Conservation (phyloP, 2,329 filamentous ascomycete species). For the Paradendryphiella salina region DNA sequence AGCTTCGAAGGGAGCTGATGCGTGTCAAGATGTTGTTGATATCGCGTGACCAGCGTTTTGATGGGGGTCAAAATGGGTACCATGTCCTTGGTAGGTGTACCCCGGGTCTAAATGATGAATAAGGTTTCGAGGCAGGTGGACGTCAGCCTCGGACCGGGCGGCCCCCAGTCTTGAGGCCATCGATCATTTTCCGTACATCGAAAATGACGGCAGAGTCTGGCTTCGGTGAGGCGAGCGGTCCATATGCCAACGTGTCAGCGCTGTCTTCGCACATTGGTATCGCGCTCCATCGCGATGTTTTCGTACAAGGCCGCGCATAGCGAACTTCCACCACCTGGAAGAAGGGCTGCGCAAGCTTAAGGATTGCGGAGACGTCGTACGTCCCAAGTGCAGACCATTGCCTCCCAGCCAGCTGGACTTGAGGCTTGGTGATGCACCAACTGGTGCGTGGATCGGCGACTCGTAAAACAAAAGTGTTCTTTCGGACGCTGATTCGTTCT, state of each 20-base stretch:
- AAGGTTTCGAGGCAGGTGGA: slow-evolving; percentile 27
- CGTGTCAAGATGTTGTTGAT: neutral
- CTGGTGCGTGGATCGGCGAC: slow-evolving; percentile 34
- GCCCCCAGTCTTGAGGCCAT: slow-evolving; percentile 40
- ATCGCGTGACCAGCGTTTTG: slow-evolving; percentile 3
- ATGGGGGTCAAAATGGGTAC: slow-evolving; percentile 8
- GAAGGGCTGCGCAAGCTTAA: slow-evolving; percentile 16
- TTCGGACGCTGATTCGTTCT: slow-evolving; percentile 33
- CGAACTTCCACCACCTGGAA: slow-evolving; percentile 20
- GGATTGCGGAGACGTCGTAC: slow-evolving; percentile 12
- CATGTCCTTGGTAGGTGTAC: slow-evolving; percentile 4
- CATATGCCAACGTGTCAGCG: slow-evolving; percentile 28
- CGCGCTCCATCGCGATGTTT: slow-evolving; percentile 13
- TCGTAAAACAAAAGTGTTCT: slow-evolving; percentile 35
- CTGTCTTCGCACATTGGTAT: slow-evolving; percentile 20
- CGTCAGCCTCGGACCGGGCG: slow-evolving; percentile 37
- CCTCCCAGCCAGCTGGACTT: slow-evolving; percentile 20
- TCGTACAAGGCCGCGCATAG: slow-evolving; percentile 10
- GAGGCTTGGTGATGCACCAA: slow-evolving; percentile 26
- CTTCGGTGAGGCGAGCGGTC: slow-evolving; percentile 19
- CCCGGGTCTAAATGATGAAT: slow-evolving; percentile 9
- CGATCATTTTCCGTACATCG: slow-evolving; percentile 31
- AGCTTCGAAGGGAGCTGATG: neutral
- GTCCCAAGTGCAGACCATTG: slow-evolving; percentile 19
- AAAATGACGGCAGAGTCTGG: slow-evolving; percentile 24